Evolutionary conservation across 495 filamentous ascomycete genomes (phyloP), one percentile per base, ranked within the genome.

Genomic region (Aspergillus diversus): DNA sequence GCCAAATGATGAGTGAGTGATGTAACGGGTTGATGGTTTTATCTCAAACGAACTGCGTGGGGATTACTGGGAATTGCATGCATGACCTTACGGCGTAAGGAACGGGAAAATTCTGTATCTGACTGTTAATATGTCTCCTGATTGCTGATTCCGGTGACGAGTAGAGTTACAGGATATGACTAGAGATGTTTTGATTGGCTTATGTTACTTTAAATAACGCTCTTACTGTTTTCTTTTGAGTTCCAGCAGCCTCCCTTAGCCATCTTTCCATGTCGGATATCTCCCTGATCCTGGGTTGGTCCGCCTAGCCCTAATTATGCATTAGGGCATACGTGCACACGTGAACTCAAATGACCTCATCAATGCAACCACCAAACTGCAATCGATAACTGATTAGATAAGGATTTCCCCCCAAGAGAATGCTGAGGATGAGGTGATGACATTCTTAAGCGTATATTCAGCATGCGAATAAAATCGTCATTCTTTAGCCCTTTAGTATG

Each of bases 21-120:
- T 0, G 7, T 27, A 12, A 31, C 2, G 47, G 47, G 47, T 27
- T 50, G 47, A 50, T 50, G 47, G 16, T 50, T 50, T 50, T 50
- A 50, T 50, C 47, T 50, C 47, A 21, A 50, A 50, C 47, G 9
- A 50, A 50, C 47, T 17, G 21, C 59, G 66, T 59, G 71, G 69
- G 67, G 69, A 70, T 75, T 74, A 50, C 66, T 74, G 71, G 75
- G 68, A 76, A 75, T 77, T 65, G 65, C 67, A 68, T 74, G 76
- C 77, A 81, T 81, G 79, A 80, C 77, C 76, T 81, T 76, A 78
- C 75, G 79, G 79, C 79, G 79, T 80, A 79, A 74, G 77, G 74
- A 78, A 50, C 16, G 73, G 77, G 75, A 77, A 80, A 81, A 79
- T 75, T 77, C 67, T 79, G 72, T 77, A 73, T 75, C 69, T 78